phyloP scores from a whole-genome alignment of 1,284 basidiomycete species.

The Sanghuangporus weigelae region DNA sequence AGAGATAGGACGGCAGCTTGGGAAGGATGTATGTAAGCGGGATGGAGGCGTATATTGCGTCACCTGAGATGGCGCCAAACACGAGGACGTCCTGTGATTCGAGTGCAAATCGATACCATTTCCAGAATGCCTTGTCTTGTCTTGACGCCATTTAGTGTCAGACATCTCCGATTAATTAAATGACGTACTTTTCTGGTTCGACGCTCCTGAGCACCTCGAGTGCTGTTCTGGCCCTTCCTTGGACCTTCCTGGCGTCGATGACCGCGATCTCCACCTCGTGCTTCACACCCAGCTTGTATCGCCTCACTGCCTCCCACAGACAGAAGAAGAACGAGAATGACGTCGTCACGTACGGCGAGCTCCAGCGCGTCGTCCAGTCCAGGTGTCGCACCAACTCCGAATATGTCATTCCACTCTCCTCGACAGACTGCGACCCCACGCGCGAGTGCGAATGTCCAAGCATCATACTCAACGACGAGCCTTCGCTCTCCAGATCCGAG shows the following conservation, averaged over 20 bases:
- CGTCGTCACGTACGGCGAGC: constrained; percentile 64
- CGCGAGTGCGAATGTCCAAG: neutral
- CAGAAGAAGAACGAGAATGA: constrained; percentile 78
- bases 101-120: constrained; percentile 66
- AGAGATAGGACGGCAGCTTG: constrained; percentile 66
- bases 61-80: constrained; percentile 57
- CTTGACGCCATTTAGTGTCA: constrained; percentile 38
- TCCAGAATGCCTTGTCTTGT: constrained; percentile 60
- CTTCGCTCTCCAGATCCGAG: neutral
- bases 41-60: constrained; percentile 61
- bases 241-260: constrained; percentile 59
- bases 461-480: constrained; percentile 8
- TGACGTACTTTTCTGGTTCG: neutral
- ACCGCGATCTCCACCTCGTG: constrained; percentile 71
- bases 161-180: neutral
- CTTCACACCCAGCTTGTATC: constrained; percentile 62
- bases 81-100: constrained; percentile 73
- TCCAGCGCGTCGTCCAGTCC: constrained; percentile 67
- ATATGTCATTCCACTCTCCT: constrained; percentile 6
- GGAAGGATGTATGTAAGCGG: constrained; percentile 58
- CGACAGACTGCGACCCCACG: neutral
- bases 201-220: constrained; percentile 6
- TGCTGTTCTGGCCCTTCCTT: constrained; percentile 49
- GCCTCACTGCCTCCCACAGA: constrained; percentile 71
- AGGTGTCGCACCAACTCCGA: constrained; percentile 59